phyloP scores from a whole-genome alignment of 2,329 filamentous ascomycete species.

The Helicocarpus griseus region DNA sequence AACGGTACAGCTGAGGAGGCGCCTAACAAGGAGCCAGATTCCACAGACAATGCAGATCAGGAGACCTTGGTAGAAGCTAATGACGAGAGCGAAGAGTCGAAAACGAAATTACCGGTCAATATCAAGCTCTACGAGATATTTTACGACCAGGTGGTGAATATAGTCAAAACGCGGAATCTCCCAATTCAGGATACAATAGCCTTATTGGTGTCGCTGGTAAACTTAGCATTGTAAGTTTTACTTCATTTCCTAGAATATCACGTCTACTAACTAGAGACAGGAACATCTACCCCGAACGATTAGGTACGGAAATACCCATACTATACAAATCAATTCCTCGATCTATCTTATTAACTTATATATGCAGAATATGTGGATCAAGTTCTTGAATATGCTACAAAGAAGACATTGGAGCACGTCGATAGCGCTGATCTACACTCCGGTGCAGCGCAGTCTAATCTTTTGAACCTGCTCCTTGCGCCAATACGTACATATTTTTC shows the following conservation, averaged over 20 bases:
- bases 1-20: slow-evolving; percentile 21
- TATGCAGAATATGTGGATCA: slow-evolving; percentile 78
- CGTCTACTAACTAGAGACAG: slow-evolving; percentile 26
- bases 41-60: slow-evolving; percentile 22
- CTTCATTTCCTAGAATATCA: not conserved
- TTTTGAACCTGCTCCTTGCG: slow-evolving; percentile 81
- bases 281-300: slow-evolving; percentile 84
- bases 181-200: slow-evolving; percentile 93
- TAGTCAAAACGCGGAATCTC: slow-evolving; percentile 83
- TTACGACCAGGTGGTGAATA: slow-evolving; percentile 86
- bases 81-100: slow-evolving; percentile 25
- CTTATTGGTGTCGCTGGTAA: slow-evolving; percentile 83
- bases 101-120: slow-evolving; percentile 43
- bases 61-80: slow-evolving; percentile 21
- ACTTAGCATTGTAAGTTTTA: slow-evolving; percentile 61
- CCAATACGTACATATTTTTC: slow-evolving; percentile 85
- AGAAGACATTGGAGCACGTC: slow-evolving; percentile 77
- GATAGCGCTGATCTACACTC: slow-evolving; percentile 96
- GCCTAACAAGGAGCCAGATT: slow-evolving; percentile 17
- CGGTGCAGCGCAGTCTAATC: slow-evolving; percentile 72
- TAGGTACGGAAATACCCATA: slow-evolving; percentile 33
- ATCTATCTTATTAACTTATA: slow-evolving; percentile 8
- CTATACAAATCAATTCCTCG: not conserved
- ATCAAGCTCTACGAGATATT: slow-evolving; percentile 95
- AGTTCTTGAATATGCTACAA: slow-evolving; percentile 75